phyloP scores from a whole-genome alignment of 225 moss, liverwort and hornwort species.

The Bryum argenteum region DNA sequence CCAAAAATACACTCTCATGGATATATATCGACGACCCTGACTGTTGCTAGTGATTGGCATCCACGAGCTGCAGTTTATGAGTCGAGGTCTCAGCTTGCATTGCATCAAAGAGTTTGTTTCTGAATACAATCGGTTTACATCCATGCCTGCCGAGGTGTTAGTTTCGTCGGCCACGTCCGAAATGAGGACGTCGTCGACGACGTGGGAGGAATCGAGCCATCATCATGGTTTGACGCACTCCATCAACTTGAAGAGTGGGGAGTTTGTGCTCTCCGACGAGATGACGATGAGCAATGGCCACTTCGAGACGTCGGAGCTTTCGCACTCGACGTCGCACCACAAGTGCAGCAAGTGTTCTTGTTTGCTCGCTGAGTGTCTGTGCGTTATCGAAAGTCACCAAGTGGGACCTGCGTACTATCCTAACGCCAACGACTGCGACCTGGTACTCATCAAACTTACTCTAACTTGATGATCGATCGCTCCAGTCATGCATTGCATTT shows the following conservation, averaged over 20 bases:
- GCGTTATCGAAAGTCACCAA: slow-evolving; percentile 20
- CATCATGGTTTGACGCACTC: neutral
- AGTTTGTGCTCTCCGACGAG: no score
- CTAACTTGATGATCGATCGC: no score
- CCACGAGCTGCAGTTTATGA: neutral
- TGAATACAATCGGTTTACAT: neutral
- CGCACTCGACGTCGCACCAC: neutral
- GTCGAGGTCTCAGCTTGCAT: neutral
- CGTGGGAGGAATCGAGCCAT: neutral
- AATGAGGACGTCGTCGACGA: neutral
- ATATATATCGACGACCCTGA: neutral
- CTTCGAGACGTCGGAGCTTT: neutral
- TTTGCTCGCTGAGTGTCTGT: slow-evolving; percentile 11
- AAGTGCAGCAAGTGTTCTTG: slow-evolving; percentile 23
- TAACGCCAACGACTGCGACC: slow-evolving; percentile 2
- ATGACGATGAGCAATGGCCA: neutral
- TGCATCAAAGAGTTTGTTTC: neutral
- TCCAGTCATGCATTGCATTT: no score
- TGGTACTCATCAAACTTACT: neutral
- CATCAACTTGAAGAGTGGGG: neutral
- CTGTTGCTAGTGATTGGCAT: no score
- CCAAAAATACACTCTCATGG: no score
- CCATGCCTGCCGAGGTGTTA: neutral
- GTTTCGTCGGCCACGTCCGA: neutral
- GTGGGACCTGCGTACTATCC: slow-evolving; percentile 23